Percentiles rank a stretch among this genome's conserved stretches.
These are phyloP conservation scores for Trifolium dubium DNA, from an alignment of 306 rosid species.

Conservation along the genomic window DNA sequence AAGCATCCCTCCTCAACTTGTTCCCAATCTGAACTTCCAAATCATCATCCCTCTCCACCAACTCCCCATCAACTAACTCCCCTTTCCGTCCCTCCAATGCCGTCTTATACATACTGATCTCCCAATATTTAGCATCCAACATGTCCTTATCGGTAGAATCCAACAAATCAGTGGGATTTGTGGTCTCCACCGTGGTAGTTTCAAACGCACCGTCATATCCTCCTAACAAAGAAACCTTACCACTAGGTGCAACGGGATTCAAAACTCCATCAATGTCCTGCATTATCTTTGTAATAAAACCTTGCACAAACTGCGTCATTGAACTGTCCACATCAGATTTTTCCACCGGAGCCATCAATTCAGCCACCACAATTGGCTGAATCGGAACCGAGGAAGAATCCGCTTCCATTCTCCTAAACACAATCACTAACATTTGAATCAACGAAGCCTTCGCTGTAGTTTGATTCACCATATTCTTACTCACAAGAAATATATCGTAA, in stretches of 20 bases:
- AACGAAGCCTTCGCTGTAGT: slow-evolving; percentile 96
- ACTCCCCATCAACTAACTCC: slow-evolving; percentile 89
- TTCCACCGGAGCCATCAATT: slow-evolving; percentile 84
- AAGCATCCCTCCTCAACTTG: slow-evolving; percentile 93
- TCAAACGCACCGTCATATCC: slow-evolving; percentile 97
- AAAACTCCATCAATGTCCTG: slow-evolving; percentile 97
- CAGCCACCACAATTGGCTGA: slow-evolving; percentile 98
- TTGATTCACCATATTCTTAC: slow-evolving; percentile 90
- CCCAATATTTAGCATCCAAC: slow-evolving; percentile 99
- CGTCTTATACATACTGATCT: slow-evolving; percentile 98
- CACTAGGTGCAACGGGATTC: slow-evolving; percentile 68
- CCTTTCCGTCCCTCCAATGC: slow-evolving; percentile 96
- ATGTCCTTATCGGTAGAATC: slow-evolving; percentile 98
- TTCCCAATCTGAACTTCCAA: slow-evolving; percentile 99
- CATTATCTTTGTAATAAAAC: slow-evolving; percentile 94
- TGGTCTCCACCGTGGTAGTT: slow-evolving; percentile 89
- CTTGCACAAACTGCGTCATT: slow-evolving; percentile 91
- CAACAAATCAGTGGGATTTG: slow-evolving; percentile 93
- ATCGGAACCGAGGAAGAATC: slow-evolving; percentile 93
- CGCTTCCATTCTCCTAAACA: slow-evolving; percentile 98
- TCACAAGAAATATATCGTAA: slow-evolving; percentile 84
- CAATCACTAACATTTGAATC: slow-evolving; percentile 97
- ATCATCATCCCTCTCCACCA: slow-evolving; percentile 88
- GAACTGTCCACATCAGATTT: slow-evolving; percentile 74
- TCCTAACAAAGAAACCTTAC: slow-evolving; percentile 54